Percentiles rank a stretch among this genome's conserved stretches.
phyloP scores from a whole-genome alignment of 345 rosid genomes.

The Salix purpurea region DNA sequence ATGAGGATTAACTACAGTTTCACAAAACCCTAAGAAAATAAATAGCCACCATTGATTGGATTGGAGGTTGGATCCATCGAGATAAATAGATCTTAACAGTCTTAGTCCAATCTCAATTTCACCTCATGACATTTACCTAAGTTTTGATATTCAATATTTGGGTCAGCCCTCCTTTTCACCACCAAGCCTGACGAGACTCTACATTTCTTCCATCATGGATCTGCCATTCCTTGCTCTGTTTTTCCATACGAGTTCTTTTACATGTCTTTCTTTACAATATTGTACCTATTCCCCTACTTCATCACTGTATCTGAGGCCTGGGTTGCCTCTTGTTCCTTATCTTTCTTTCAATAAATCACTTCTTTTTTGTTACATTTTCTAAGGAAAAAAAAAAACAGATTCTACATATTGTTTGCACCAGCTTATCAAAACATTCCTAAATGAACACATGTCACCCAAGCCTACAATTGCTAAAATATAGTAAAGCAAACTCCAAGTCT shows the following conservation, averaged over 20 bases:
- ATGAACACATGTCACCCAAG: background rate
- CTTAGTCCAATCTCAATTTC: background rate
- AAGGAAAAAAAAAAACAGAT: background rate
- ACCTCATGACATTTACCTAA: background rate
- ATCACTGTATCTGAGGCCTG: background rate
- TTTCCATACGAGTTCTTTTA: background rate
- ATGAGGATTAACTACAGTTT: background rate
- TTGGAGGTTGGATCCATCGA: background rate
- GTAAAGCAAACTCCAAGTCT: background rate
- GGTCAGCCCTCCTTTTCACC: background rate
- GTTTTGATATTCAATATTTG: background rate
- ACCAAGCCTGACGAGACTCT: background rate
- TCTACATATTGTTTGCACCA: background rate
- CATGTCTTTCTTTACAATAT: background rate
- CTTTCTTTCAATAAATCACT: background rate
- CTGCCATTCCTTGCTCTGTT: background rate
- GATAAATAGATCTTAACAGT: background rate
- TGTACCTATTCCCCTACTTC: background rate
- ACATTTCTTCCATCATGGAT: background rate
- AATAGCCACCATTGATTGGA: background rate
- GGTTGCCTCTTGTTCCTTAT: background rate
- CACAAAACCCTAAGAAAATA: background rate
- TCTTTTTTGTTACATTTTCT: background rate
- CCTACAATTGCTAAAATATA: background rate
- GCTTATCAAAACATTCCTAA: background rate